A percentile compares a stretch with the other conserved stretches of the same genome.
phyloP scores from a whole-genome alignment of 2,329 filamentous ascomycete species.

The Torrubiella hemipterigena region DNA sequence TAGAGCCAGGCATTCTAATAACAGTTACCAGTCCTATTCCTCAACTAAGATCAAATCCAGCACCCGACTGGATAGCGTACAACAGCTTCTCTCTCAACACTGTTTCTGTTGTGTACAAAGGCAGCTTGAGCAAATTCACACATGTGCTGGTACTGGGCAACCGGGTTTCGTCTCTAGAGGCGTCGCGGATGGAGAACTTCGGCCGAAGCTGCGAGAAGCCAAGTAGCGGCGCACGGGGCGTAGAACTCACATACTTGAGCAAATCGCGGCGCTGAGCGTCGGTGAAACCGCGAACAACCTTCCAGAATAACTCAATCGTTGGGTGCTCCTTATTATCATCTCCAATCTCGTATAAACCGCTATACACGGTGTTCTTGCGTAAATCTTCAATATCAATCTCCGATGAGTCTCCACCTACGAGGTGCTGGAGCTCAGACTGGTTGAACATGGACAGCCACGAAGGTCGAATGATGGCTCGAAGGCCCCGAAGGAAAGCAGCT shows the following conservation, averaged over 20 bases:
- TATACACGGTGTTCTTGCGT: conserved; percentile 72
- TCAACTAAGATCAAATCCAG: conserved; percentile 76
- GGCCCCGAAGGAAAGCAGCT: conserved; percentile 72
- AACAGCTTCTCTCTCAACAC: conserved; percentile 68
- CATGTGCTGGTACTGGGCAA: conserved; percentile 92
- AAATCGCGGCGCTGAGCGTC: conserved; percentile 75
- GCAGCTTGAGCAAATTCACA: conserved; percentile 87
- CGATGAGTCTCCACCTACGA: conserved; percentile 78
- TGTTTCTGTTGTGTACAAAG: conserved; percentile 58
- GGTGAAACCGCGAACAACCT: conserved; percentile 64
- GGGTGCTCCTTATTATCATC: conserved; percentile 79
- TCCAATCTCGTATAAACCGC: conserved; percentile 80
- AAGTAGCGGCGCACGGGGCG: conserved; percentile 76
- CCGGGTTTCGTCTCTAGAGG: conserved; percentile 46
- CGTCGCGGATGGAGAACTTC: conserved; percentile 80
- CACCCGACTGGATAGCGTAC: conserved; percentile 80
- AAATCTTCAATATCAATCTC: conserved; percentile 83
- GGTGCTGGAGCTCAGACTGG: conserved; percentile 82
- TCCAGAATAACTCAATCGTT: conserved; percentile 81
- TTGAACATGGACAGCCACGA: conserved; percentile 98
- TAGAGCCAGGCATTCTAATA: no score
- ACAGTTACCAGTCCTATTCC: no score
- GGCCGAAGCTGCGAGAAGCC: conserved; percentile 82
- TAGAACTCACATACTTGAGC: conserved; percentile 91
- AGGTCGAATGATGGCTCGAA: conserved; percentile 80